A percentile compares a stretch with the other conserved stretches of the same genome.
Evolutionary conservation across 345 rosid species (phyloP).

Genomic region (Salix purpurea): DNA sequence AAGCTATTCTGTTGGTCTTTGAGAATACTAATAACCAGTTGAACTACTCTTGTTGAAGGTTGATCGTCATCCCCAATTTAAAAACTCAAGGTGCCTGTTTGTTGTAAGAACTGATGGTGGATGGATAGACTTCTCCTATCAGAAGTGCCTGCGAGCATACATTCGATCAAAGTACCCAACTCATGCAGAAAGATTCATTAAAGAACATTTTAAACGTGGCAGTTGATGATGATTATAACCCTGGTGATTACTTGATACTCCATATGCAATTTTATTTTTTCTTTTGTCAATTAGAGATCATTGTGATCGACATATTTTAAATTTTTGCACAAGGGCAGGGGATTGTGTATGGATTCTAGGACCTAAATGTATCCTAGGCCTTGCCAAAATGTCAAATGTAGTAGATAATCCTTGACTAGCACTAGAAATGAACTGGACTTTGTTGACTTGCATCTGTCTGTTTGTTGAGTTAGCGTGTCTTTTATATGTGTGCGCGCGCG

Average conservation of each 20-base stretch:
- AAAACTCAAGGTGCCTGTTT: conserved; percentile 71
- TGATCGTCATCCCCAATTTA: conserved; percentile 85
- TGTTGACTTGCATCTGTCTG: conserved; percentile 30
- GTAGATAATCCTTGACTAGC: conserved; percentile 32
- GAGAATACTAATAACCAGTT: conserved; percentile 13
- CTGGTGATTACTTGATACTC: conserved; percentile 1
- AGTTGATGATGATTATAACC: conserved; percentile 21
- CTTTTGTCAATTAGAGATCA: not conserved
- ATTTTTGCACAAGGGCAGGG: not conserved
- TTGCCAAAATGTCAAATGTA: conserved; percentile 25
- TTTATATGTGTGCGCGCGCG: too few species aligned
- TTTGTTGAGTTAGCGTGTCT: not conserved
- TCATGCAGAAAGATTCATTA: conserved; percentile 72
- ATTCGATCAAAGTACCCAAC: conserved; percentile 63
- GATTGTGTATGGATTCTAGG: not conserved
- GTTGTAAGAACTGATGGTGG: conserved; percentile 92
- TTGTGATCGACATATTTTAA: not conserved
- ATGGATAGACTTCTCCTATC: conserved; percentile 97
- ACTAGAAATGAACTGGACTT: conserved; percentile 23
- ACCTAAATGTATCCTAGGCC: conserved; percentile 6
- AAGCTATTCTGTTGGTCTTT: conserved; percentile 2
- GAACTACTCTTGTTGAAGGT: conserved; percentile 44
- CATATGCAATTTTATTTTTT: conserved; percentile 6
- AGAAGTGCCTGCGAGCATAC: conserved; percentile 80
- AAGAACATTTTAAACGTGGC: conserved; percentile 68